phyloP scores from a whole-genome alignment of 306 rosid species.

The Prinsepia uniflora region DNA sequence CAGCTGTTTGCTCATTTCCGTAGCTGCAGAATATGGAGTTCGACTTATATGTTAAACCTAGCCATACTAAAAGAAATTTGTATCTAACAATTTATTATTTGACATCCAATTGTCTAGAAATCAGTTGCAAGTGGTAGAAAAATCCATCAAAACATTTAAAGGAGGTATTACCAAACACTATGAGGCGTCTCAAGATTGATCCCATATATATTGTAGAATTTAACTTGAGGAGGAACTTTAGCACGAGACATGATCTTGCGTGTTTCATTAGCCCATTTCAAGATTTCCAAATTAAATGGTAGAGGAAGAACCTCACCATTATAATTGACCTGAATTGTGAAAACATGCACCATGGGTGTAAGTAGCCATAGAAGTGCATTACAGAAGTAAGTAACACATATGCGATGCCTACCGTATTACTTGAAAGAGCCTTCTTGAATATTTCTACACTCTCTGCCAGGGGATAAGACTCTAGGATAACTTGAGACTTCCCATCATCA shows the following conservation, averaged over 20 bases:
- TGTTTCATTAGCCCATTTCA: constrained; percentile 86
- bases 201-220: constrained; percentile 90
- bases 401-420: constrained; percentile 56
- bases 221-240: constrained; percentile 77
- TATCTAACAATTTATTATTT: not conserved
- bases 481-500: constrained; percentile 49
- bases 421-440: constrained; percentile 62
- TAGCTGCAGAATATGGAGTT: constrained; percentile 54
- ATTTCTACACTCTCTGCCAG: constrained; percentile 54
- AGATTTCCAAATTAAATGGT: constrained; percentile 74
- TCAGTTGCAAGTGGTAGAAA: not conserved
- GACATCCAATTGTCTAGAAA: not conserved
- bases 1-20: constrained; percentile 66
- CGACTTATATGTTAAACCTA: constrained; percentile 11
- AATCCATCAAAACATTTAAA: constrained; percentile 1
- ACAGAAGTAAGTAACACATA: not conserved
- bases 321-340: constrained; percentile 52
- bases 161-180: constrained; percentile 68
- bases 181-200: constrained; percentile 68
- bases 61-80: not conserved
- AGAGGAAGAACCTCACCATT: constrained; percentile 54
- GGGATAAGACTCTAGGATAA: constrained; percentile 69
- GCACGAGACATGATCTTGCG: constrained; percentile 60
- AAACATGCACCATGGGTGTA: not conserved
- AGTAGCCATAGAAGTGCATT: not conserved